Percentiles rank a stretch among this genome's conserved stretches.
Evolutionary conservation across 257 asterid species (phyloP).

Genomic region (Cordia subcordata): DNA sequence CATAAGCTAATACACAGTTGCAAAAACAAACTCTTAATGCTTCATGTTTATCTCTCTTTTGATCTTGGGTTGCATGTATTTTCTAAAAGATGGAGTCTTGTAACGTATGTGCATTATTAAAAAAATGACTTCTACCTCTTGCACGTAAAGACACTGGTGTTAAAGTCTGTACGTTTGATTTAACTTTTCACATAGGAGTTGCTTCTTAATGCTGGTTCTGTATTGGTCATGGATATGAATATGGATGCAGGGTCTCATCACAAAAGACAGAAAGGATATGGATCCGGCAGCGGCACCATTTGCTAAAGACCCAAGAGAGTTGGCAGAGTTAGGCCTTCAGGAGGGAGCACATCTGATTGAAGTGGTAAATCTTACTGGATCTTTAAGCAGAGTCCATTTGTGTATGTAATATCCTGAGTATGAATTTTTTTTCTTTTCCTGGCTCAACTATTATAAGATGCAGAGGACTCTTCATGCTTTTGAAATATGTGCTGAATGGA

Average conservation of each 20-base stretch:
- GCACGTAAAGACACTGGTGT: too few relatives aligned
- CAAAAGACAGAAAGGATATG: constrained; percentile 73
- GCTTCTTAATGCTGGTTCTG: background rate
- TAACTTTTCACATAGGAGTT: background rate
- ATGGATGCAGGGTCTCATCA: constrained; percentile 80
- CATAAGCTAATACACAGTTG: too few relatives aligned
- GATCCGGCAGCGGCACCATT: constrained; percentile 95
- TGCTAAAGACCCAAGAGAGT: constrained; percentile 72
- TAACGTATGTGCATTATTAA: too few relatives aligned
- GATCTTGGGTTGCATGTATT: too few relatives aligned
- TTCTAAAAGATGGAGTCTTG: too few relatives aligned
- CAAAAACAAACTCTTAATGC: too few relatives aligned
- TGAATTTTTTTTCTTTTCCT: background rate
- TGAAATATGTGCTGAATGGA: constrained; percentile 14
- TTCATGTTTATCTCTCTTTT: too few relatives aligned
- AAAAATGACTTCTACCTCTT: background rate
- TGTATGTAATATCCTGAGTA: constrained; percentile 1
- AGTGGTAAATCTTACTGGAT: constrained; percentile 50
- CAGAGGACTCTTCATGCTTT: constrained; percentile 12
- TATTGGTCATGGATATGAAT: constrained; percentile 1
- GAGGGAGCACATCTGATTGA: constrained; percentile 88
- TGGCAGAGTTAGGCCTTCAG: constrained; percentile 59
- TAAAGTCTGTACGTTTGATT: too few relatives aligned
- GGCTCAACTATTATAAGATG: constrained; percentile 3
- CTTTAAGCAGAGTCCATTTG: background rate